Evolutionary conservation across 129 eudicot species (phyloP), one percentile per base, ranked within the genome.

Genomic region (Pseudognaphalium luteoalbum): DNA sequence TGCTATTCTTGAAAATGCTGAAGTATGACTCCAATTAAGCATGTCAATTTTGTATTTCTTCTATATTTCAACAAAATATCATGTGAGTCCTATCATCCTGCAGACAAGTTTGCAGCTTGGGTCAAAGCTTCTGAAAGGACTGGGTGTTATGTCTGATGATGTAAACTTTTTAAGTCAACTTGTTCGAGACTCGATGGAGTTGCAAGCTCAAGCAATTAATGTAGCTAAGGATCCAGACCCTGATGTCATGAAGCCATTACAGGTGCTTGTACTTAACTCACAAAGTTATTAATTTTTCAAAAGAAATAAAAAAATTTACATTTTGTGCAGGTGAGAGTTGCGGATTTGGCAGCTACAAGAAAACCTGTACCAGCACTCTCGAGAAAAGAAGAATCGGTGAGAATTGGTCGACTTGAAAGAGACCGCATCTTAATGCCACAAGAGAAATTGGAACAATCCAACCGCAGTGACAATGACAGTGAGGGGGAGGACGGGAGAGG

Each of bases 61-160:
- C 12, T 47, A 47, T 47, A 39, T 32, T 54, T 35, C 17, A 65
- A 71, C 65, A n/a, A 52, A 54, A 32, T 20, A 28, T 57, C 12
- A 10, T 56, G 21, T 6, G 51, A 20, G 6, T 28, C 35, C 35
- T 28, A 22, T 25, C 67, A 61, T 57, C 71, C 42, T 75, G 77
- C 92, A 94, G 98, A 91, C 98, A 70, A 91, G 98, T 83, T 88
- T 94, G 75, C 97, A 94, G 83, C 97, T 94, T 28, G 98, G 98
- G 60, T 94, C 98, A 65, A 94, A 84, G 91, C 97, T 91, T 66
- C 79, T 94, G 81, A 91, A 88, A 82, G 98, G 98, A 76, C 82
- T 94, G 7, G 98, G 98, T 66, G 97, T 91, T 44, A 91, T 94
- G 97, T 91, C 97, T 19, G 98, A 94, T 64, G 98, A 94, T 30